These are phyloP conservation scores for Saururus chinensis DNA, from an alignment of 164 flowering plant genomes.

Conservation along the genomic window DNA sequence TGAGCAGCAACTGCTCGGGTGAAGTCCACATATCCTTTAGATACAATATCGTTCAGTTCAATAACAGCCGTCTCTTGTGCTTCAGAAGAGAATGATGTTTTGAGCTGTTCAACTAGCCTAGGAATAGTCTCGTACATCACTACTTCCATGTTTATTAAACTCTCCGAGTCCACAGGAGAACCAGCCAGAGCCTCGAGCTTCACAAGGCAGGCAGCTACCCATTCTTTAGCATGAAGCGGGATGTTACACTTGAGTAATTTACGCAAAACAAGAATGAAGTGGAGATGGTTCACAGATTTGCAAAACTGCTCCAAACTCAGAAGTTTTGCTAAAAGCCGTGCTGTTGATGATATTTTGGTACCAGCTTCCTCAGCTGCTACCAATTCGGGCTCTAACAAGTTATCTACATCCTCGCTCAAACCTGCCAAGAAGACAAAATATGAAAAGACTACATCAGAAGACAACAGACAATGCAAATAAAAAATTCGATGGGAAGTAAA, in stretches of 20 bases:
- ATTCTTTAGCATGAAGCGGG: conserved; percentile 56
- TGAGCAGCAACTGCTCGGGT: conserved; percentile 39
- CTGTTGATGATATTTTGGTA: conserved; percentile 55
- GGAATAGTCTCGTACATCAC: conserved; percentile 64
- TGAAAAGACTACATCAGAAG: background rate
- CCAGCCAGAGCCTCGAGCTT: conserved; percentile 38
- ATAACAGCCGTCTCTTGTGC: conserved; percentile 59
- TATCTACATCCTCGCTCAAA: conserved; percentile 24
- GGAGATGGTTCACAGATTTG: conserved; percentile 22
- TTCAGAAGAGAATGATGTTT: conserved; percentile 31
- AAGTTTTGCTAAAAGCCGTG: conserved; percentile 55
- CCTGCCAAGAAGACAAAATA: conserved; percentile 18
- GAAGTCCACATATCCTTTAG: conserved; percentile 49
- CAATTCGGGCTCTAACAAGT: conserved; percentile 29
- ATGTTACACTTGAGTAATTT: conserved; percentile 42
- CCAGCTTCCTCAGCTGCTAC: conserved; percentile 67
- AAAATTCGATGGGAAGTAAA: too few relatives aligned
- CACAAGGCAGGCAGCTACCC: conserved; percentile 70
- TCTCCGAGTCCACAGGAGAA: conserved; percentile 21
- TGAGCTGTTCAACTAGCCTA: conserved; percentile 54
- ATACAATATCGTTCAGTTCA: conserved; percentile 57
- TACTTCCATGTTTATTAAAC: conserved; percentile 53
- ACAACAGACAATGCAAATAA: background rate
- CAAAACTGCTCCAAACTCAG: conserved; percentile 40
- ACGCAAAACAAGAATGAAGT: conserved; percentile 35